These are phyloP conservation scores for Penicillium alfredii DNA, from an alignment of 495 filamentous ascomycete species.

Conservation along the genomic window DNA sequence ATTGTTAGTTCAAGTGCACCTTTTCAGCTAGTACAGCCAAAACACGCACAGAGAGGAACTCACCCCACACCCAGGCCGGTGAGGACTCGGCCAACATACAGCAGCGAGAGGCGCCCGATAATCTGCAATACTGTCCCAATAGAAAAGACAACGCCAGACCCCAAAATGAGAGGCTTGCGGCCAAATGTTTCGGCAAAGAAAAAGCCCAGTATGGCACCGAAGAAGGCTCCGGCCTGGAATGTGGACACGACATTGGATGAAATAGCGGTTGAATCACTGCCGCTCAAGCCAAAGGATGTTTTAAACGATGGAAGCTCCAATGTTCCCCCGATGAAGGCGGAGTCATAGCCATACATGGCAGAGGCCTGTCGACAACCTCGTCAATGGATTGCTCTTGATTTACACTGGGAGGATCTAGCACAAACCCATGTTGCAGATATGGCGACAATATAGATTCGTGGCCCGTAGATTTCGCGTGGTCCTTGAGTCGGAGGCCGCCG, in stretches of 20 bases:
- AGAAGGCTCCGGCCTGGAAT: constrained; percentile 48
- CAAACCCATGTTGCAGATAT: too few relatives aligned
- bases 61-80: constrained; percentile 64
- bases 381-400: too few relatives aligned
- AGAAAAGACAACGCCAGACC: constrained; percentile 46
- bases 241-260: constrained; percentile 54
- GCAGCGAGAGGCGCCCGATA: constrained; percentile 44
- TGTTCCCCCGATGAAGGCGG: constrained; percentile 58
- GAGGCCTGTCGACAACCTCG: too few relatives aligned
- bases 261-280: too few relatives aligned
- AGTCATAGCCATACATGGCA: constrained; percentile 51
- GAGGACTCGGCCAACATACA: constrained; percentile 57
- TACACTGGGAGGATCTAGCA: too few relatives aligned
- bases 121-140: constrained; percentile 45
- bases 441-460: too few relatives aligned
- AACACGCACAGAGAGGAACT: too few relatives aligned
- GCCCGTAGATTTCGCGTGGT: too few relatives aligned
- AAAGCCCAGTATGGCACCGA: constrained; percentile 30
- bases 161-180: constrained; percentile 40
- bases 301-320: constrained; percentile 51
- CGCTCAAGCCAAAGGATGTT: constrained; percentile 44
- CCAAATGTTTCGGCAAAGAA: constrained; percentile 40
- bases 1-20: too few relatives aligned
- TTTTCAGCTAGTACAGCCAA: too few relatives aligned
- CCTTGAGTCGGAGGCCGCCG: too few relatives aligned